Evolutionary conservation across 2,329 filamentous ascomycete species (phyloP).

Genomic region (Drechslerella dactyloides): DNA sequence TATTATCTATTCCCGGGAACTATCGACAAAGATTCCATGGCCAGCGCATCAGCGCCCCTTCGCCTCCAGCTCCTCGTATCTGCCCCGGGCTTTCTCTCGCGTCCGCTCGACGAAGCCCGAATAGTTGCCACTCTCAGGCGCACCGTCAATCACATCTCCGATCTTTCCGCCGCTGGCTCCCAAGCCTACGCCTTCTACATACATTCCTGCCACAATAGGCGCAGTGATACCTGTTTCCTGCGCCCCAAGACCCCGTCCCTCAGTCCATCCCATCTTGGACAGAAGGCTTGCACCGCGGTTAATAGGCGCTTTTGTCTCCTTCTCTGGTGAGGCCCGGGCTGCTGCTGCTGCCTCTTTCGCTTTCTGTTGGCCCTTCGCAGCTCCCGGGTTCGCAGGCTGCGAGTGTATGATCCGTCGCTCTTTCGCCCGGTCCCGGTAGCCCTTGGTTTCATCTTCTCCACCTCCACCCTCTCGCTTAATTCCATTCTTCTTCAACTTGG

Average conservation of each 20-base stretch:
- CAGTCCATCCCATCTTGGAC: constrained; percentile 75
- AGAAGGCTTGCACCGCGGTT: constrained; percentile 67
- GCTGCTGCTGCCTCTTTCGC: constrained; percentile 56
- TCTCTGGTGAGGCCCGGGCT: constrained; percentile 53
- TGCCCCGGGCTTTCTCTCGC: constrained; percentile 70
- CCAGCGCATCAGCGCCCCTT: constrained; percentile 20
- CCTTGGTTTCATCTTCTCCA: constrained; percentile 48
- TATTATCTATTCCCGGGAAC: too few species aligned
- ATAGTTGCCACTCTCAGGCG: constrained; percentile 66
- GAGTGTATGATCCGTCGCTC: constrained; percentile 70
- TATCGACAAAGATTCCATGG: too few species aligned
- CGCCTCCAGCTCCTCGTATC: constrained; percentile 66
- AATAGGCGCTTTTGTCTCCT: constrained; percentile 62
- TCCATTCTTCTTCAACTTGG: constrained; percentile 57
- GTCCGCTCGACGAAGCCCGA: constrained; percentile 69
- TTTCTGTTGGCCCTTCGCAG: constrained; percentile 54
- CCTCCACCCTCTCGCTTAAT: constrained; percentile 53
- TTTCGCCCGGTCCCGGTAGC: constrained; percentile 72
- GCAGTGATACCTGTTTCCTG: constrained; percentile 69
- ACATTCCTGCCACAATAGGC: constrained; percentile 69
- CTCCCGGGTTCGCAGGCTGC: constrained; percentile 65
- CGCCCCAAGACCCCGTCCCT: constrained; percentile 70
- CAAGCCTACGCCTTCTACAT: constrained; percentile 72
- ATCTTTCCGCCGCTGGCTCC: constrained; percentile 73
- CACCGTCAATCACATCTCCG: constrained; percentile 71